Evolutionary conservation across 1,284 basidiomycete species (phyloP).

Genomic region (Boletellus deceptivus): DNA sequence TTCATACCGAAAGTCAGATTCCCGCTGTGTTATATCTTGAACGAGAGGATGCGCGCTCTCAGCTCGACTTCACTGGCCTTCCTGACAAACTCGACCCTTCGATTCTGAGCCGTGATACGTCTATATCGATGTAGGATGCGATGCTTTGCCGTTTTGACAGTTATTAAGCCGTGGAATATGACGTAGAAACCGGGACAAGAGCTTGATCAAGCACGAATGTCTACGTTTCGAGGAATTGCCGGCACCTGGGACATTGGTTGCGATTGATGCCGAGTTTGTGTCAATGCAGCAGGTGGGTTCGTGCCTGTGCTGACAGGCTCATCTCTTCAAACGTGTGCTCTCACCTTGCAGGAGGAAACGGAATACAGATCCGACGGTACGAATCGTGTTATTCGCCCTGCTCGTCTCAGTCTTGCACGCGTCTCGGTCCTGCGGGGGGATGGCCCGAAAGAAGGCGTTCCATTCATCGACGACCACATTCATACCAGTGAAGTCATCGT

Average conservation of each 20-base stretch:
- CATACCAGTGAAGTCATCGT: conserved; percentile 93
- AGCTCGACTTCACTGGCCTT: conserved; percentile 66
- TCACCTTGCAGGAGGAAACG: conserved; percentile 73
- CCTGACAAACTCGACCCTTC: conserved; percentile 67
- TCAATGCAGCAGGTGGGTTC: conserved; percentile 82
- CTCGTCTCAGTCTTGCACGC: conserved; percentile 87
- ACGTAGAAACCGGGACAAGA: conserved; percentile 67
- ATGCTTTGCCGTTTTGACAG: neutral
- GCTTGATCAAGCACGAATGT: conserved; percentile 74
- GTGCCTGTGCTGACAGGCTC: neutral
- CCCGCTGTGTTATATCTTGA: conserved; percentile 90
- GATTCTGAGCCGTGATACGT: conserved; percentile 85
- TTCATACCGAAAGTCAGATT: conserved; percentile 46
- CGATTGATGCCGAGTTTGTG: conserved; percentile 98
- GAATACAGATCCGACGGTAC: conserved; percentile 95
- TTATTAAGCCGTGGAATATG: neutral
- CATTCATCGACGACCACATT: conserved; percentile 98
- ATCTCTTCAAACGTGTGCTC: neutral
- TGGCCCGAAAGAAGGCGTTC: conserved; percentile 74
- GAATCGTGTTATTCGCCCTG: conserved; percentile 89
- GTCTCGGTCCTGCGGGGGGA: conserved; percentile 93
- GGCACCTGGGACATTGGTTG: conserved; percentile 80
- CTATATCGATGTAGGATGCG: conserved; percentile 72
- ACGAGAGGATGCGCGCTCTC: conserved; percentile 59
- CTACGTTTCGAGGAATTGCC: conserved; percentile 80